Percentiles rank a stretch among this genome's conserved stretches.
phyloP scores from a whole-genome alignment of 306 rosid species.

The Fragaria ananassa region DNA sequence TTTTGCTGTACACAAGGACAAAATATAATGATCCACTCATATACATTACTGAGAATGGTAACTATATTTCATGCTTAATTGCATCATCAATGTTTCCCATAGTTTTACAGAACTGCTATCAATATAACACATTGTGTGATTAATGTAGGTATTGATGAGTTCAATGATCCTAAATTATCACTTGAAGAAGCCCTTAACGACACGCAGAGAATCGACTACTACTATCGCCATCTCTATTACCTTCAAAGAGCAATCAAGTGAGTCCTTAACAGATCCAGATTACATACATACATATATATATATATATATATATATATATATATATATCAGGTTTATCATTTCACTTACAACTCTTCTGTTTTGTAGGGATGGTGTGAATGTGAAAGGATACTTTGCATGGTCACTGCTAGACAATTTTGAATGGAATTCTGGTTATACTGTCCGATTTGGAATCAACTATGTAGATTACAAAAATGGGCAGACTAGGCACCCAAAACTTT shows the following conservation, averaged over 20 bases:
- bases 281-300: too few species aligned
- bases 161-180: slow-evolving; percentile 38
- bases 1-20: slow-evolving; percentile 41
- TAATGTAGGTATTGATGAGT: slow-evolving; percentile 51
- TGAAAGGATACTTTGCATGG: slow-evolving; percentile 72
- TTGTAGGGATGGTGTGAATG: slow-evolving; percentile 53
- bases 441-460: slow-evolving; percentile 56
- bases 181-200: slow-evolving; percentile 36
- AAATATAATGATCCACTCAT: slow-evolving; percentile 50
- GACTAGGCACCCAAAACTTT: slow-evolving; percentile 49
- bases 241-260: slow-evolving; percentile 49
- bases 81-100: neutral
- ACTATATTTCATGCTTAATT: neutral
- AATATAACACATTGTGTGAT: neutral
- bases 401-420: slow-evolving; percentile 65
- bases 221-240: slow-evolving; percentile 36
- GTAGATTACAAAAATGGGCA: slow-evolving; percentile 53
- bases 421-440: slow-evolving; percentile 51
- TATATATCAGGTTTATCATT: neutral
- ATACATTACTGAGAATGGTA: slow-evolving; percentile 72
- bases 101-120: neutral
- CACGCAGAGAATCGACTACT: slow-evolving; percentile 39
- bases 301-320: neutral
- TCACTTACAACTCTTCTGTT: neutral
- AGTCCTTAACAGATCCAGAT: slow-evolving; percentile 15